Conservation (phyloP, 768 basidiomycete species). For the Boletus eberwhitei region DNA sequence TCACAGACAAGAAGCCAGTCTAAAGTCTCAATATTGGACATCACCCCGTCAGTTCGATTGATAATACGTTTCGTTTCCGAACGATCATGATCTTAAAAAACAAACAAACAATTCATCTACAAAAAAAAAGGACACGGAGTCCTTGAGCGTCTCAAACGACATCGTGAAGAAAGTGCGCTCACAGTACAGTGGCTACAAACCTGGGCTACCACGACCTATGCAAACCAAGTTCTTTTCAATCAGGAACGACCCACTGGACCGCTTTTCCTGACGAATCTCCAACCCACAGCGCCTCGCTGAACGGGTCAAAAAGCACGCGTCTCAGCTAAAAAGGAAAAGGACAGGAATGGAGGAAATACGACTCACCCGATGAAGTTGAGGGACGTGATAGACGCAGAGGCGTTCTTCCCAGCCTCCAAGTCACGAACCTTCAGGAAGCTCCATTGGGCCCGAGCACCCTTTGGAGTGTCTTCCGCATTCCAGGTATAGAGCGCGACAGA, state of each 20-base stretch:
- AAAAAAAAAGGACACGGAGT: not conserved
- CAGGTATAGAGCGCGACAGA: constrained; percentile 80
- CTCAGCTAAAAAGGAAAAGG: not conserved
- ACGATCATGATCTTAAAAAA: not conserved
- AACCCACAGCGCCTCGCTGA: constrained; percentile 26
- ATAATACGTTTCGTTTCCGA: not conserved
- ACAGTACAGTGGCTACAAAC: not conserved
- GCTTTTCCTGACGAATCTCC: constrained; percentile 25
- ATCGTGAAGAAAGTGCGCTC: not conserved
- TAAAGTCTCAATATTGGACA: not conserved
- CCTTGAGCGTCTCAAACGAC: not conserved
- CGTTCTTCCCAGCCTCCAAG: constrained; percentile 51
- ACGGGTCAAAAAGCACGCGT: no score
- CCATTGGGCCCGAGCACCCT: constrained; percentile 68
- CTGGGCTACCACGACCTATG: no score
- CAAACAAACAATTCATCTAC: not conserved
- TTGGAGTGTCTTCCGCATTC: constrained; percentile 71
- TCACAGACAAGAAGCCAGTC: not conserved
- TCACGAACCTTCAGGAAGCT: constrained; percentile 66
- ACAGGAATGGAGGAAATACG: not conserved
- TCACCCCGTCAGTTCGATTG: not conserved
- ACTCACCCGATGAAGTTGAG: constrained; percentile 77
- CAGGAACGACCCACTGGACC: constrained; percentile 22
- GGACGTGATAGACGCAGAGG: constrained; percentile 58
- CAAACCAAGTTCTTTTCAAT: constrained; percentile 9